phyloP scores from a whole-genome alignment of 352 stramenopile species.

The Pythium volutum region DNA sequence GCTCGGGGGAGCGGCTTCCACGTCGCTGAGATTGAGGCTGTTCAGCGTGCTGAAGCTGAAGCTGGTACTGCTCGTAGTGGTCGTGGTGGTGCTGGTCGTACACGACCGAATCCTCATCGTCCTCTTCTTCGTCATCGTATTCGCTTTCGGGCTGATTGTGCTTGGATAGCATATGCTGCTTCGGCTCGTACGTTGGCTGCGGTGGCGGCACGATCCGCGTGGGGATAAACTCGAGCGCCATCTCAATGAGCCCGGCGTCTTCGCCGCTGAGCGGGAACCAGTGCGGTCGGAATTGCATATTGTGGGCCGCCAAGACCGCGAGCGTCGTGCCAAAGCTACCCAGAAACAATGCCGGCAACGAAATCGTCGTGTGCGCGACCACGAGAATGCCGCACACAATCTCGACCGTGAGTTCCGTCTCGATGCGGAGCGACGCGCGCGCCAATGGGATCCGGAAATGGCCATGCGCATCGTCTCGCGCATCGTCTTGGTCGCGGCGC shows the following conservation, averaged over 20 bases:
- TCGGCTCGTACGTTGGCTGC: no score
- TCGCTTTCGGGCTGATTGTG: slow-evolving; percentile 16
- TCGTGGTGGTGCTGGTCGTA: slow-evolving; percentile 1
- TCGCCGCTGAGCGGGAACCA: slow-evolving; percentile 45
- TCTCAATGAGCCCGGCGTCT: slow-evolving; percentile 41
- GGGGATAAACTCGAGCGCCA: slow-evolving; percentile 48
- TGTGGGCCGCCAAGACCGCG: slow-evolving; percentile 9
- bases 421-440: slow-evolving; percentile 30
- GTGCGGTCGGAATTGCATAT: slow-evolving; percentile 29
- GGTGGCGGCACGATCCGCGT: slow-evolving; percentile 13
- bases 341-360: slow-evolving; percentile 10
- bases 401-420: slow-evolving; percentile 49
- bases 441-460: slow-evolving; percentile 35
- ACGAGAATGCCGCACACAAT: slow-evolving; percentile 51
- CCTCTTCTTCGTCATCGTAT: slow-evolving; percentile 12
- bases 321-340: slow-evolving; percentile 21
- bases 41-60: background rate
- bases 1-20: background rate
- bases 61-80: slow-evolving; percentile 8
- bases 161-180: background rate
- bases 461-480: slow-evolving; percentile 24
- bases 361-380: slow-evolving; percentile 37
- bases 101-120: background rate
- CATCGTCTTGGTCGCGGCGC: slow-evolving; percentile 30
- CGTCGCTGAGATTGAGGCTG: background rate